Evolutionary conservation across 805 yeast genomes (phyloP).

Genomic region (Wickerhamomyces ciferrii): DNA sequence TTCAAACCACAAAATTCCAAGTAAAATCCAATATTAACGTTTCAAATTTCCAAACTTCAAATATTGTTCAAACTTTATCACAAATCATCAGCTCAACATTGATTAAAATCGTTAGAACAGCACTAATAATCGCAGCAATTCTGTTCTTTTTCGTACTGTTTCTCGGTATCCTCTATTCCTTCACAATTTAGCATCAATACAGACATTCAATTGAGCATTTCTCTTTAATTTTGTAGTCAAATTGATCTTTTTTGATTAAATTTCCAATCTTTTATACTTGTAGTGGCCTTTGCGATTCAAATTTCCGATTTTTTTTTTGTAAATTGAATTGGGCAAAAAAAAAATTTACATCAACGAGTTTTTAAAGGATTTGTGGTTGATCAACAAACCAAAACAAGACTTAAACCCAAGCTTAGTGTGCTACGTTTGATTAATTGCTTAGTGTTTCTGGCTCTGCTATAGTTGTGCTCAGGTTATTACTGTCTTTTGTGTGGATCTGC

Average conservation of each 20-base stretch:
- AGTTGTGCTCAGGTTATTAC: not conserved
- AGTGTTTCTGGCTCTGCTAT: not conserved
- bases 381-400: not conserved
- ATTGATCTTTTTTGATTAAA: not conserved
- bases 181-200: slow-evolving; percentile 1
- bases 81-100: not conserved
- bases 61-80: not conserved
- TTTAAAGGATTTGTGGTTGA: not conserved
- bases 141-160: not conserved
- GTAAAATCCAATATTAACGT: not conserved
- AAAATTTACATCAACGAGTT: not conserved
- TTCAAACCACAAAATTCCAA: not conserved
- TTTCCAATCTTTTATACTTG: not conserved
- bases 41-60: not conserved
- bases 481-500: not conserved
- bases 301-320: not conserved
- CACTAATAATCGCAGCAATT: not conserved
- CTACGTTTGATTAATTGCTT: no score
- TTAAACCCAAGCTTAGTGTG: no score
- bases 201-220: no score
- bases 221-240: no score
- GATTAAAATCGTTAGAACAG: not conserved
- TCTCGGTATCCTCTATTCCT: slow-evolving; percentile 8
- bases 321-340: not conserved
- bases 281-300: not conserved